phyloP scores from a whole-genome alignment of 169 alveolate genomes.

The Cryptosporidium canis region DNA sequence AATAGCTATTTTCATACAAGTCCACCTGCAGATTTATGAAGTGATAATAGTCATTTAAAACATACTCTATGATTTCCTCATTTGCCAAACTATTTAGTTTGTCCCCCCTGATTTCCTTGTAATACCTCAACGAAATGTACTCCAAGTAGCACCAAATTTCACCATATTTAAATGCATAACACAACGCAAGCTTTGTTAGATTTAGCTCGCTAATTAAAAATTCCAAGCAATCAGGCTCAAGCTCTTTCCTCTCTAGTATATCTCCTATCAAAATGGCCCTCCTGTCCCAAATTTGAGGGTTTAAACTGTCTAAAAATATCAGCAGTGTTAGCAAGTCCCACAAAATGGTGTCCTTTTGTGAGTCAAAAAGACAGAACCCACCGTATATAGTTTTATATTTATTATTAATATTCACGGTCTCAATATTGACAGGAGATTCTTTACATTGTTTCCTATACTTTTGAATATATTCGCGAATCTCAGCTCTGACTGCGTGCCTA shows the following conservation, averaged over 20 bases:
- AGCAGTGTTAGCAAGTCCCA: slow-evolving; percentile 61
- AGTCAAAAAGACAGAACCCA: not conserved
- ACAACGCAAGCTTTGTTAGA: slow-evolving; percentile 18
- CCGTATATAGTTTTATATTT: not conserved
- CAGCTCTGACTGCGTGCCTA: not conserved
- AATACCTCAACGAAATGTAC: not conserved
- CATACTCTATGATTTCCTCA: not conserved
- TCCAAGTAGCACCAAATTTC: slow-evolving; percentile 57
- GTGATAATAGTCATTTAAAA: not conserved
- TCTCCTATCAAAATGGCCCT: not conserved
- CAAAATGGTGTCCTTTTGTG: not conserved
- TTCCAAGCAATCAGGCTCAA: not conserved
- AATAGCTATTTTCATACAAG: slow-evolving; percentile 5
- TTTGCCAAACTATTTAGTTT: not conserved
- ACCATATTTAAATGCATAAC: slow-evolving; percentile 21
- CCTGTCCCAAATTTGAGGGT: slow-evolving; percentile 45
- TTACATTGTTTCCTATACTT: not conserved
- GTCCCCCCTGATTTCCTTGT: not conserved
- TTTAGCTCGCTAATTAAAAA: slow-evolving; percentile 16
- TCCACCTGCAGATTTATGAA: slow-evolving; percentile 14
- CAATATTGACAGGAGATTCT: not conserved
- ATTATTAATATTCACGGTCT: not conserved
- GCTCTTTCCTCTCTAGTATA: not conserved
- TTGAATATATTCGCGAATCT: slow-evolving; percentile 25
- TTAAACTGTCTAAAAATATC: slow-evolving; percentile 25